phyloP scores from a whole-genome alignment of 495 filamentous ascomycete genomes.

The Penicillium samsonianum region DNA sequence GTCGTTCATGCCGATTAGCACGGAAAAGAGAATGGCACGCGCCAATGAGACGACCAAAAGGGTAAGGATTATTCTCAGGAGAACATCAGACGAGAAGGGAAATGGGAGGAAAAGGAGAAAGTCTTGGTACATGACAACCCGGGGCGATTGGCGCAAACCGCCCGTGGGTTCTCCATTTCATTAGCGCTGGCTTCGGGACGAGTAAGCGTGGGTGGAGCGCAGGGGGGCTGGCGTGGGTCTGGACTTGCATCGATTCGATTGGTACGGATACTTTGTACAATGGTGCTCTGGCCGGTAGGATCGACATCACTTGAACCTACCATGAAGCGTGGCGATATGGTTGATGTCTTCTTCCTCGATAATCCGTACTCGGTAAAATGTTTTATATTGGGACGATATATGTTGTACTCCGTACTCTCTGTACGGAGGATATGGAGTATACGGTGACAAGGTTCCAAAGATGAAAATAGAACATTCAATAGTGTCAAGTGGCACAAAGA shows the following conservation, averaged over 20 bases:
- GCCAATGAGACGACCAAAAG: slow-evolving; percentile 25
- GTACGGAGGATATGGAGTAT: neutral
- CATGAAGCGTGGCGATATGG: neutral
- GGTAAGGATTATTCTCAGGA: slow-evolving; percentile 26
- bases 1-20: slow-evolving; percentile 29
- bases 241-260: slow-evolving; percentile 22
- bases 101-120: slow-evolving; percentile 23
- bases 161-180: slow-evolving; percentile 26
- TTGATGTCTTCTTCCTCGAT: neutral
- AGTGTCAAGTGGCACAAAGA: slow-evolving; percentile 16
- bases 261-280: slow-evolving; percentile 22
- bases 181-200: slow-evolving; percentile 19
- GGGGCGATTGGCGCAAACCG: slow-evolving; percentile 30
- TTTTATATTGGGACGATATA: neutral
- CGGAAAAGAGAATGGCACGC: slow-evolving; percentile 23
- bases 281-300: slow-evolving; percentile 27
- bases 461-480: slow-evolving; percentile 29
- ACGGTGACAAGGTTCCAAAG: neutral
- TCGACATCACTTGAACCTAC: slow-evolving; percentile 21
- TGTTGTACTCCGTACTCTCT: neutral
- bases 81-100: slow-evolving; percentile 10
- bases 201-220: slow-evolving; percentile 23
- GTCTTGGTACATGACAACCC: slow-evolving; percentile 4
- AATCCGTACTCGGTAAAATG: neutral
- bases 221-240: slow-evolving; percentile 14